phyloP scores from a whole-genome alignment of 177 flowering plant genomes.

The Vitis hybrid region DNA sequence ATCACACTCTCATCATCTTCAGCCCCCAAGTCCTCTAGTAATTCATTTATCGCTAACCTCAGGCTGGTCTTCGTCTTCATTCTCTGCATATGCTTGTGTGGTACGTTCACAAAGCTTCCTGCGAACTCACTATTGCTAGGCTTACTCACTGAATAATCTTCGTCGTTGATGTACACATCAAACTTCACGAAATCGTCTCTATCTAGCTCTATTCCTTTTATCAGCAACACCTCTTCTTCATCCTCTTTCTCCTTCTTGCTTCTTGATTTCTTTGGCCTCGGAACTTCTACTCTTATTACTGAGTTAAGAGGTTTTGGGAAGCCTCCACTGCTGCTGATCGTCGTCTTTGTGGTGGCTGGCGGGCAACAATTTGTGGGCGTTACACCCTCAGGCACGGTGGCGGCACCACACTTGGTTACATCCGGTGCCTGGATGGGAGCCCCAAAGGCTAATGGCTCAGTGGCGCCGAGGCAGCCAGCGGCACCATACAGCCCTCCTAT shows the following conservation, averaged over 20 bases:
- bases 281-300: conserved; percentile 20
- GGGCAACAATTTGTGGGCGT: conserved; percentile 47
- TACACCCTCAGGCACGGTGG: conserved; percentile 34
- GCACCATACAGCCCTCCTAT: conserved; percentile 48
- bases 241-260: conserved; percentile 52
- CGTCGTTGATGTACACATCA: conserved; percentile 63
- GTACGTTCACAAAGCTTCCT: conserved; percentile 58
- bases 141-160: conserved; percentile 28
- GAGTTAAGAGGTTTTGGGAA: conserved; percentile 28
- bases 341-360: conserved; percentile 19
- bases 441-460: conserved; percentile 28
- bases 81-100: conserved; percentile 38
- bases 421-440: conserved; percentile 41
- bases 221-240: conserved; percentile 46
- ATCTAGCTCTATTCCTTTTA: conserved; percentile 42
- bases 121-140: conserved; percentile 48
- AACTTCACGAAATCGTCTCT: conserved; percentile 44
- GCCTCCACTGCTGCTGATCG: not conserved
- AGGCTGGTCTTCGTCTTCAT: conserved; percentile 21
- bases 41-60: conserved; percentile 38
- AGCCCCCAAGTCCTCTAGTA: conserved; percentile 44
- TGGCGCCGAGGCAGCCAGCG: conserved; percentile 5
- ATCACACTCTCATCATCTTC: conserved; percentile 49
- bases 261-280: conserved; percentile 45
- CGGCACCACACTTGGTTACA: conserved; percentile 31